Evolutionary conservation across 257 asterid species (phyloP).

Genomic region (Nyctanthes arbortristis): DNA sequence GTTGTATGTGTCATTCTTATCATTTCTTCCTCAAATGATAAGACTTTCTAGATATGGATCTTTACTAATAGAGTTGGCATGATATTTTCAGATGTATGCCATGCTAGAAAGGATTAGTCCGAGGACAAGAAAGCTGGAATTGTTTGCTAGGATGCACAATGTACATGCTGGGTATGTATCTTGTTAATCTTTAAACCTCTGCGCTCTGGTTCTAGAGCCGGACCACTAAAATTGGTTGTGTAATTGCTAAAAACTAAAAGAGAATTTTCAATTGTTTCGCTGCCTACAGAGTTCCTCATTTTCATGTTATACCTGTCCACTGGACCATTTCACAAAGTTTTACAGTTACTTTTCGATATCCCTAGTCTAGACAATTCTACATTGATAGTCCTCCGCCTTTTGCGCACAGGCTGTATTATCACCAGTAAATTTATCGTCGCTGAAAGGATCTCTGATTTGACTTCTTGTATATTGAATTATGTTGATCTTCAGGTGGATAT

Average conservation of each 20-base stretch:
- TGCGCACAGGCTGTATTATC: neutral
- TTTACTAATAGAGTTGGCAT: conserved; percentile 25
- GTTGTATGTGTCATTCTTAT: neutral
- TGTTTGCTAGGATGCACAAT: conserved; percentile 96
- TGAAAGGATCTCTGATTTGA: neutral
- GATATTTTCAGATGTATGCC: conserved; percentile 71
- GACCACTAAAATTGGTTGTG: conserved; percentile 1
- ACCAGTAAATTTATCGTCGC: neutral
- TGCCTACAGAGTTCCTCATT: neutral
- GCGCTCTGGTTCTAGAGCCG: too few relatives aligned
- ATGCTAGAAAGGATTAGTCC: conserved; percentile 97
- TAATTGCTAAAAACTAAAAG: conserved; percentile 1
- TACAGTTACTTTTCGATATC: neutral
- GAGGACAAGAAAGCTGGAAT: conserved; percentile 92
- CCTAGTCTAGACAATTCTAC: neutral
- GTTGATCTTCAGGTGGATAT: conserved; percentile 72
- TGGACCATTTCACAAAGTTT: neutral
- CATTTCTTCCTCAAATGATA: neutral
- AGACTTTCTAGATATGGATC: neutral
- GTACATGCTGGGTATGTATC: conserved; percentile 84
- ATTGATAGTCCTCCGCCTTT: too few relatives aligned
- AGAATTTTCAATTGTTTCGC: conserved; percentile 5
- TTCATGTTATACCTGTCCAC: neutral
- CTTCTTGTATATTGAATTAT: neutral
- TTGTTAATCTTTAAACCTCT: conserved; percentile 17